These are phyloP conservation scores for Populus alba DNA, from an alignment of 345 rosid genomes.

Conservation along the genomic window DNA sequence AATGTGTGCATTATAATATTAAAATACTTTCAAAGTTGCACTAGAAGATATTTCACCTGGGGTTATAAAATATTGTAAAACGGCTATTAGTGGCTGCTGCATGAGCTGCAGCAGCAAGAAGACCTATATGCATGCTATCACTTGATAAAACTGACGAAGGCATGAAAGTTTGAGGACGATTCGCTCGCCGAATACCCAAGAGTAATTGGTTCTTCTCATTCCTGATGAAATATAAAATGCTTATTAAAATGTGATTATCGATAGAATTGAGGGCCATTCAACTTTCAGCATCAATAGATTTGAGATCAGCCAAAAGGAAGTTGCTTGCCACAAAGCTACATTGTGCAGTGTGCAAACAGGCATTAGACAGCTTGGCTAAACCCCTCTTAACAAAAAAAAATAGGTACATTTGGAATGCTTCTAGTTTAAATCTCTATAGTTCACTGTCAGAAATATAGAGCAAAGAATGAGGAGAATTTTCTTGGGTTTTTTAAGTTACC, in stretches of 20 bases:
- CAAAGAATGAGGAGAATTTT: background rate
- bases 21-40: background rate
- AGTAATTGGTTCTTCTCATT: background rate
- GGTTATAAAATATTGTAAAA: background rate
- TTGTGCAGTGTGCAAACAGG: background rate
- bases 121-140: background rate
- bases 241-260: background rate
- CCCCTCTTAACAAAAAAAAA: background rate
- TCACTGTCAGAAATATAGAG: background rate
- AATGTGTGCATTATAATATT: background rate
- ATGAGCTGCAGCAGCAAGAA: background rate
- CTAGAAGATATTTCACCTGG: background rate
- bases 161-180: background rate
- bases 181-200: background rate
- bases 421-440: background rate
- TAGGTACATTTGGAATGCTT: background rate
- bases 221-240: background rate
- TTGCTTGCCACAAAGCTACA: background rate
- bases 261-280: background rate
- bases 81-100: background rate
- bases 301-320: background rate
- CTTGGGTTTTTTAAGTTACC: background rate
- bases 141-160: slow-evolving; percentile 1
- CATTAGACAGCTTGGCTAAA: background rate
- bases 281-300: background rate